These are phyloP conservation scores for Cryphonectria nitschkei DNA, from an alignment of 2,329 filamentous ascomycete genomes.

Conservation along the genomic window DNA sequence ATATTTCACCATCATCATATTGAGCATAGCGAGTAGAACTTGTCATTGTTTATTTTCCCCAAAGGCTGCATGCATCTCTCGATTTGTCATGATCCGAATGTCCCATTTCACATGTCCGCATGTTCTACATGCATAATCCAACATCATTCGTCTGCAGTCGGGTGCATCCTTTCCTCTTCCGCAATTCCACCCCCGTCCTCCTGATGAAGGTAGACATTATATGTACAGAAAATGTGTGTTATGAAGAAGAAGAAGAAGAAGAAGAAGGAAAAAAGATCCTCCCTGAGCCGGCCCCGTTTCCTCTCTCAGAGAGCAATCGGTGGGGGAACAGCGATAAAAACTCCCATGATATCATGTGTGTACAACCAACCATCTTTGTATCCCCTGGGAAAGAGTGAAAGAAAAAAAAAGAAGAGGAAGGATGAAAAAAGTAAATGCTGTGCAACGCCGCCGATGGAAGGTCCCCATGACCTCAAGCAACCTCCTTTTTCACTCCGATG, in stretches of 20 bases:
- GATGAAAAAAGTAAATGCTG: not conserved
- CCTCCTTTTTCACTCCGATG: slow-evolving; percentile 6
- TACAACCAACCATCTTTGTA: not conserved
- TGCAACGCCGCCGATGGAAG: not conserved
- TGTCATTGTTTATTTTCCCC: not conserved
- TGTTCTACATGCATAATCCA: slow-evolving; percentile 4
- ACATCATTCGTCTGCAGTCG: not conserved
- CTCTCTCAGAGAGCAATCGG: not conserved
- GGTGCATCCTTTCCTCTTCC: not conserved
- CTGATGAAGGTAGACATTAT: slow-evolving; percentile 5
- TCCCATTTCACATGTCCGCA: slow-evolving; percentile 8
- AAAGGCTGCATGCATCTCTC: not conserved
- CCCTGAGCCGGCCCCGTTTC: not conserved
- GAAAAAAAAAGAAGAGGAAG: not conserved
- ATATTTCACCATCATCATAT: not conserved
- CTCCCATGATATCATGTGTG: slow-evolving; percentile 6
- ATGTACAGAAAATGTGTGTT: slow-evolving; percentile 5
- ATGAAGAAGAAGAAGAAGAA: not conserved
- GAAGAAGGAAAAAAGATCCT: not conserved
- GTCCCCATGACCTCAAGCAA: not conserved
- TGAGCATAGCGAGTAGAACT: not conserved
- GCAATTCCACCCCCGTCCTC: not conserved
- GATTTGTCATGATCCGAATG: slow-evolving; percentile 7
- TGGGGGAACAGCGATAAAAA: not conserved
- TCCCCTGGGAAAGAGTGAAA: not conserved